Evolutionary conservation across 176 grass and related monocot genomes (phyloP).

Genomic region (Pontederia paniculata): DNA sequence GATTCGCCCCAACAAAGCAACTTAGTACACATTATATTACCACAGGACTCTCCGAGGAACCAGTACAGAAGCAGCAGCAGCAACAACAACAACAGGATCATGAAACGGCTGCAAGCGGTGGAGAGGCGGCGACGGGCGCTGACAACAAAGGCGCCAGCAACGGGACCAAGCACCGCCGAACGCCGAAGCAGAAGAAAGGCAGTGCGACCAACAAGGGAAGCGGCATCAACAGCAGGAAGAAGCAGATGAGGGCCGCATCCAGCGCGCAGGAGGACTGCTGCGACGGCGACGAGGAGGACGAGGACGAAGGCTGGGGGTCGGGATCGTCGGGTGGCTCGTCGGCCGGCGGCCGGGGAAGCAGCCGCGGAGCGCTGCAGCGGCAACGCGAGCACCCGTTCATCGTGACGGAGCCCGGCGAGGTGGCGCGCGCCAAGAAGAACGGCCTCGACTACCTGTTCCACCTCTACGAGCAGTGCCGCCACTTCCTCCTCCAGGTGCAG

Average conservation of each 20-base stretch:
- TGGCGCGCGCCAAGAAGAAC: slow-evolving; percentile 97
- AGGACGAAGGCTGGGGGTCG: slow-evolving; percentile 4
- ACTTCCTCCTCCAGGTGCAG: slow-evolving; percentile 95
- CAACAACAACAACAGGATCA: slow-evolving; percentile 25
- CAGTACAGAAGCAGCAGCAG: slow-evolving; percentile 7
- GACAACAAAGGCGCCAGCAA: background rate
- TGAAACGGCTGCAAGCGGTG: slow-evolving; percentile 1
- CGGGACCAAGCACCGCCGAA: background rate
- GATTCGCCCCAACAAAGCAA: too few relatives aligned
- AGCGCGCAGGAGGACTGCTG: slow-evolving; percentile 7
- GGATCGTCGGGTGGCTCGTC: slow-evolving; percentile 3
- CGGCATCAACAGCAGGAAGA: background rate
- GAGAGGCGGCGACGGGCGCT: background rate
- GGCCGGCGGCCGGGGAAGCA: slow-evolving; percentile 17
- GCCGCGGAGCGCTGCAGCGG: slow-evolving; percentile 25
- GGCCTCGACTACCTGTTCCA: slow-evolving; percentile 97
- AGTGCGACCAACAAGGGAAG: background rate
- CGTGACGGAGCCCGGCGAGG: slow-evolving; percentile 93
- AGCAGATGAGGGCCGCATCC: background rate
- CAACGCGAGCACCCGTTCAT: slow-evolving; percentile 98
- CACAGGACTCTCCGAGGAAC: slow-evolving; percentile 51
- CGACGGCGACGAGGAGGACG: slow-evolving; percentile 30
- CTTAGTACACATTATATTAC: too few relatives aligned
- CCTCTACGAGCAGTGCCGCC: slow-evolving; percentile 92
- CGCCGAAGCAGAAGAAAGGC: background rate